These are phyloP conservation scores for Puccinellia tenuiflora DNA, from an alignment of 176 grass and related monocot species.

Conservation along the genomic window DNA sequence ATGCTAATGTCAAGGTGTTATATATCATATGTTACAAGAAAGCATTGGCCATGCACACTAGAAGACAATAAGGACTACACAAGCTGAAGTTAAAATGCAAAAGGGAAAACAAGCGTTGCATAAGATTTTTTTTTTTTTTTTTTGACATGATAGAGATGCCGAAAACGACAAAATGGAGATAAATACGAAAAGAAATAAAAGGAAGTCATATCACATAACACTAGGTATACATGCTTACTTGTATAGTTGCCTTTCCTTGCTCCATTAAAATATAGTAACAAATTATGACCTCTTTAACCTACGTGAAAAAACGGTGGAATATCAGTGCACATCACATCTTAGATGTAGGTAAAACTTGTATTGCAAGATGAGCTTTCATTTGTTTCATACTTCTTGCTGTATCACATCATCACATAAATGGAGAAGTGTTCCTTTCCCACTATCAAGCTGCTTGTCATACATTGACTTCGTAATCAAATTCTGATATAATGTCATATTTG, in stretches of 20 bases:
- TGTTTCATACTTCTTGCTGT: conserved; percentile 73
- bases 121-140: too few relatives aligned
- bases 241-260: conserved; percentile 58
- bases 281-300: conserved; percentile 93
- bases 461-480: conserved; percentile 90
- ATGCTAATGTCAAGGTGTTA: not conserved
- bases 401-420: conserved; percentile 97
- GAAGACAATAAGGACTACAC: not conserved
- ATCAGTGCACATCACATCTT: not conserved
- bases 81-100: not conserved
- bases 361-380: conserved; percentile 5
- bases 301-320: not conserved
- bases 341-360: not conserved
- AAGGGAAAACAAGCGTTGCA: not conserved
- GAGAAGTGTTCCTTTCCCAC: conserved; percentile 90
- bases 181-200: not conserved
- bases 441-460: conserved; percentile 98
- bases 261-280: conserved; percentile 89
- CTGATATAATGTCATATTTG: conserved; percentile 81
- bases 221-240: conserved; percentile 31
- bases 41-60: not conserved
- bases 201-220: not conserved
- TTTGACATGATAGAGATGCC: not conserved
- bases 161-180: not conserved
- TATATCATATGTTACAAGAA: not conserved